phyloP scores from a whole-genome alignment of 2,329 filamentous ascomycete genomes.

The Cordyceps militaris region DNA sequence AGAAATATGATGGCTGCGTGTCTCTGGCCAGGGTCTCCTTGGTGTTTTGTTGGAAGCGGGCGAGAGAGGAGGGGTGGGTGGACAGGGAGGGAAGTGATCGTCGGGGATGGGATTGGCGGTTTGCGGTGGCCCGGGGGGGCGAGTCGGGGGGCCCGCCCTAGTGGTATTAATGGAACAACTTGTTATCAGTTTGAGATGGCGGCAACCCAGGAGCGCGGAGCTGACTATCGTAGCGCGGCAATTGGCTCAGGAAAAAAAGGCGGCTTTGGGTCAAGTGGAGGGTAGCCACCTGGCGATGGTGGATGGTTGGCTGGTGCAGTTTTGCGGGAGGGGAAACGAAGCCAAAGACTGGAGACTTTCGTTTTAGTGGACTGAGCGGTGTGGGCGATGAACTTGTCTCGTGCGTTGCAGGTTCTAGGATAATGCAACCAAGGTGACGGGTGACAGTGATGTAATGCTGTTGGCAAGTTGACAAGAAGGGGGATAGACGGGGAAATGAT shows the following conservation, averaged over 20 bases:
- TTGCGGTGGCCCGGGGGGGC: background rate
- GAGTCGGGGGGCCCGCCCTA: background rate
- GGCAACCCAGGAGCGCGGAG: slow-evolving; percentile 4
- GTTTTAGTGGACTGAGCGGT: slow-evolving; percentile 1
- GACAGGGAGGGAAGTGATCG: slow-evolving; percentile 4
- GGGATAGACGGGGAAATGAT: background rate
- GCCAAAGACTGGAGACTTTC: background rate
- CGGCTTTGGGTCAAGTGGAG: background rate
- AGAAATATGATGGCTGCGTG: background rate
- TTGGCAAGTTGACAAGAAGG: background rate
- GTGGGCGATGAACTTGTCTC: slow-evolving; percentile 5
- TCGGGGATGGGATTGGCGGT: background rate
- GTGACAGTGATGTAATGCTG: background rate
- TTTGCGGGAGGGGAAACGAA: background rate
- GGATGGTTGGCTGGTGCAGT: background rate
- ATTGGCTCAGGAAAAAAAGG: background rate
- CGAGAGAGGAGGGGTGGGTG: background rate
- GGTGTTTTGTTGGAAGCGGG: slow-evolving; percentile 2
- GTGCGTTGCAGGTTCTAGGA: background rate
- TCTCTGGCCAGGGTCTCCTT: background rate
- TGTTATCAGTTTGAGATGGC: background rate
- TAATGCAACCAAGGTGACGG: slow-evolving; percentile 1
- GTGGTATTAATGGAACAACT: background rate
- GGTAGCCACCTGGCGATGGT: background rate
- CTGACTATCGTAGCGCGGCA: slow-evolving; percentile 14